Evolutionary conservation across 2,329 filamentous ascomycete species (phyloP), one percentile per base, ranked within the genome.

Genomic region (Pseudogymnoascus sp.): DNA sequence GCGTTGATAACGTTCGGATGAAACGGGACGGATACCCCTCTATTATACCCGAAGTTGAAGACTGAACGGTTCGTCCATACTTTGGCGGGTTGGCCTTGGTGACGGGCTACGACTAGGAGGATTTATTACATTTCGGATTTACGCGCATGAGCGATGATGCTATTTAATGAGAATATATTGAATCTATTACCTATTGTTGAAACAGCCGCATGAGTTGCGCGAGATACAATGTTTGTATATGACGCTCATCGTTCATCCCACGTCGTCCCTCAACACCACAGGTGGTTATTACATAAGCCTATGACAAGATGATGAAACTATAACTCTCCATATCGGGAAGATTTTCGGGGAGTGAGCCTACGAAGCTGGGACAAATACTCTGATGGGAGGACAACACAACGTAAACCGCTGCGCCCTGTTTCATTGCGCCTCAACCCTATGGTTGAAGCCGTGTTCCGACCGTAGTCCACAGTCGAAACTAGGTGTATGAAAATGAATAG

Each of bases 51-150:
- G 41, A 7, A n/a, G 9, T 52, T 23, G 26, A 52, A 30, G n/a
- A 5, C 6, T 30, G 18, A 26, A 30, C 1, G 28, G 23, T 6
- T 52, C 26, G 9, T 18, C 23, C n/a, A 30, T 52, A 9, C 13
- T 52, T 52, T 52, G 23, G n/a, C 41, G 3, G 41, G n/a, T 52
- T 52, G 41, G 23, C 65, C 65, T 12, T 64, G 41, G 41, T 52
- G 41, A 52, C n/a, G n/a, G 41, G 23, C 12, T 30, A 30, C 23
- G 41, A 18, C 41, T 28, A n/a, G 23, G 26, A 30, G 41, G 26
- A 9, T 52, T 52, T 23, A 3, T 52, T n/a, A 26, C 26, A 30
- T 28, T 30, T 52, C 41, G 18, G n/a, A 52, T 52, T 30, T 28
- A 52, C 3, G 41, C 26, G 41, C 23, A 52, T 3, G 41, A 52